These are phyloP conservation scores for Yueomyces sp. DNA, from an alignment of 1,139 yeast genomes.

Conservation along the genomic window DNA sequence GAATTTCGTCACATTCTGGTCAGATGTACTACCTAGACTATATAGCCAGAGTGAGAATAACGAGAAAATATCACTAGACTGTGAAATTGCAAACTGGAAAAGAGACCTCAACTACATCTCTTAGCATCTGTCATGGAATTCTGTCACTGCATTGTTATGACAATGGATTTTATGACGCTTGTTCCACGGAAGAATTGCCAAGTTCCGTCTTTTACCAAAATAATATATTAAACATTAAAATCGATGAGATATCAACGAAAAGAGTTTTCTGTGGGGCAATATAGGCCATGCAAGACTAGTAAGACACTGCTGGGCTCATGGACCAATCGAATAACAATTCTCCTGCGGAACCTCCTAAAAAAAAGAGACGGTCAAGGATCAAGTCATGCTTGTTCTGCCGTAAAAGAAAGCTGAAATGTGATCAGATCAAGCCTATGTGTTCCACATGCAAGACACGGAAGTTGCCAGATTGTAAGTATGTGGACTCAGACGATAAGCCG, in stretches of 20 bases:
- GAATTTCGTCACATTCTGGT: constrained; percentile 43
- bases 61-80: no score
- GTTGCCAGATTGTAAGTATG: constrained; percentile 17
- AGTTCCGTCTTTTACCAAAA: no score
- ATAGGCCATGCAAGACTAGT: not conserved
- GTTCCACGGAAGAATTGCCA: no score
- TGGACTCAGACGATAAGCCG: not conserved
- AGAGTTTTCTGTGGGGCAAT: no score
- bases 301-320: not conserved
- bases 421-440: constrained; percentile 17
- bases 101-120: no score
- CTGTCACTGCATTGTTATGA: no score
- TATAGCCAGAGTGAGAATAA: not conserved
- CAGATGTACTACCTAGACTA: not conserved
- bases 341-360: not conserved
- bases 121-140: no score
- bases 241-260: no score
- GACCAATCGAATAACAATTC: not conserved
- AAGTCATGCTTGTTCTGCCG: constrained; percentile 22
- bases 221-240: no score
- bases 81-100: no score
- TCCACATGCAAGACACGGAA: constrained; percentile 14
- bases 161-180: no score
- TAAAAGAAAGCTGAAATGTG: constrained; percentile 21
- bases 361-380: constrained; percentile 13